Percentiles rank a stretch among this genome's conserved stretches.
These are phyloP conservation scores for Clitoria ternatea DNA, from an alignment of 306 rosid genomes.

Conservation along the genomic window DNA sequence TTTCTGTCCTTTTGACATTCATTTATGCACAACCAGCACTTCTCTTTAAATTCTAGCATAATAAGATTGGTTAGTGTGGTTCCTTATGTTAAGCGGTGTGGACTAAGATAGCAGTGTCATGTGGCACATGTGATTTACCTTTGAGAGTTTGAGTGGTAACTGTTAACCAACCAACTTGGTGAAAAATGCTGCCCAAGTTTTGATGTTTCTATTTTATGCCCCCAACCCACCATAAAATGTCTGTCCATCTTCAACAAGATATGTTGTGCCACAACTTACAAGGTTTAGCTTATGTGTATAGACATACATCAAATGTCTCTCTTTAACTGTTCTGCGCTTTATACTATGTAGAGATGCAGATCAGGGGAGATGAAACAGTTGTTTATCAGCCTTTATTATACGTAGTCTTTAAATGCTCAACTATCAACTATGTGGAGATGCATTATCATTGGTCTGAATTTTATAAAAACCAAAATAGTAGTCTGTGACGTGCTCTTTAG, in stretches of 20 bases:
- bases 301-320: conserved; percentile 42
- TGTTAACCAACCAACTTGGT: background rate
- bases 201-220: background rate
- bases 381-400: background rate
- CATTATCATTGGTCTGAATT: background rate
- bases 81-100: background rate
- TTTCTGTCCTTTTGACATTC: background rate
- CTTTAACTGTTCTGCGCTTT: conserved; percentile 42
- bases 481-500: background rate
- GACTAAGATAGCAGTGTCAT: background rate
- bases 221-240: too few species aligned
- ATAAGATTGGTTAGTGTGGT: background rate
- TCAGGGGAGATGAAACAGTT: conserved; percentile 44
- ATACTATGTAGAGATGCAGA: conserved; percentile 33
- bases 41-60: background rate
- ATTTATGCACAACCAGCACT: background rate
- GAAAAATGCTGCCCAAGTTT: background rate
- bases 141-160: background rate
- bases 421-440: too few species aligned
- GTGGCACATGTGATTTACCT: background rate
- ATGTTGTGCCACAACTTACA: background rate
- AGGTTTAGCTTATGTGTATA: conserved; percentile 39
- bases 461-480: background rate
- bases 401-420: background rate
- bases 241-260: conserved; percentile 14